Percentiles rank a stretch among this genome's conserved stretches.
Conservation (phyloP, 129 eudicot genomes). For the Lactuca sativa region DNA sequence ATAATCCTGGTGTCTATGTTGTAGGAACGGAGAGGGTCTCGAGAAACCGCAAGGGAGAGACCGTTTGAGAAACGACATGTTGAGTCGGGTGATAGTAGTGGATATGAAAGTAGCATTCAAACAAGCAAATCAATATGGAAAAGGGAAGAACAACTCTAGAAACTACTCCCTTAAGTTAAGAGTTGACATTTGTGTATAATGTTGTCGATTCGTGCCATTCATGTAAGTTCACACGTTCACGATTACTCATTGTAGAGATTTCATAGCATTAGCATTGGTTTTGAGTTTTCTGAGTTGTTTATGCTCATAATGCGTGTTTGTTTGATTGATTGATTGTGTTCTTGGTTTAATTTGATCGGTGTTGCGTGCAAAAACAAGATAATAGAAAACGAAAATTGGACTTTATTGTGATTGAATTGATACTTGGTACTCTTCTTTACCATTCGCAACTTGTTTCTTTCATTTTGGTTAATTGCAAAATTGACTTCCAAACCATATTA, state of each 20-base stretch:
- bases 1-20: slow-evolving; percentile 7
- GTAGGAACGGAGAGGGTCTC: slow-evolving; percentile 65
- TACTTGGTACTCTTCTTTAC: not conserved
- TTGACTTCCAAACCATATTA: too few species aligned
- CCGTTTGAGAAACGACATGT: slow-evolving; percentile 42
- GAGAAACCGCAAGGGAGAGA: slow-evolving; percentile 55
- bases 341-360: slow-evolving; percentile 7
- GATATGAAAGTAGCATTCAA: slow-evolving; percentile 76
- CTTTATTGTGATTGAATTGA: slow-evolving; percentile 4
- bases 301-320: slow-evolving; percentile 16
- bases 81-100: slow-evolving; percentile 92
- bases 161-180: not conserved
- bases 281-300: slow-evolving; percentile 7
- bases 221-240: slow-evolving; percentile 29
- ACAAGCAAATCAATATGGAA: slow-evolving; percentile 46
- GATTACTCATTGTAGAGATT: slow-evolving; percentile 32
- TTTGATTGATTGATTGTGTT: slow-evolving; percentile 5
- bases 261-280: slow-evolving; percentile 4
- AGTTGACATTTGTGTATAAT: slow-evolving; percentile 32
- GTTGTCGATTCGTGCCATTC: slow-evolving; percentile 21
- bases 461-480: not conserved
- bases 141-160: slow-evolving; percentile 45
- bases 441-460: not conserved
- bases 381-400: not conserved
- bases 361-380: slow-evolving; percentile 14